Evolutionary conservation across 495 filamentous ascomycete species (phyloP), one percentile per base, ranked within the genome.

Genomic region (Parathielavia appendiculata): DNA sequence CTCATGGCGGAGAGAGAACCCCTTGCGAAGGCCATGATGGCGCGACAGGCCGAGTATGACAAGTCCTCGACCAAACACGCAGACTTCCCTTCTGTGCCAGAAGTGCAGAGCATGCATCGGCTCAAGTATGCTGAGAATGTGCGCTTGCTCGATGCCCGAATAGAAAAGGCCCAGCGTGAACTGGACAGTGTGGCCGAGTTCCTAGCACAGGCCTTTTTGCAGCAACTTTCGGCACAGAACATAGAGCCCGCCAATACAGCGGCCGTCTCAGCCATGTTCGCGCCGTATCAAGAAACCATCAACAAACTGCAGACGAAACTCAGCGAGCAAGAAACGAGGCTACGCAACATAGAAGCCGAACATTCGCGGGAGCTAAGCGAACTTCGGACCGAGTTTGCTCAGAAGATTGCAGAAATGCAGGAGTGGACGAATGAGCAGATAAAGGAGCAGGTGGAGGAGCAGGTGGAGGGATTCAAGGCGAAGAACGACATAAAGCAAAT

Each of bases 1-100:
- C 39, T 65, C 9, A 35, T 35, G 41, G n/a, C 34, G 10, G 48
- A 58, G 26, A 39, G 34, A 11, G 65, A 63, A 14, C 26, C 32
- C 13, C 30, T 65, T 1, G 62, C 65, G 1, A 64, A 61, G 38
- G 52, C 48, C 16, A 14, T 58, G 22, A 47, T 38, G 6, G 39
- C 54, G 17, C 62, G 66, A 43, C 47, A 63, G 19, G 50, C 34
- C 0, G 69, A 72, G 32, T 66, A 66, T 49, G 49, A 70, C 6
- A 67, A 49, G 30, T 52, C 63, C 0, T 57, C 40, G 44, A 38
- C 44, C 1, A 70, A 66, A 34, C 59, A 64, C 55, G 58, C 58
- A n/a, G 67, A 69, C 5, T 71, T 71, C 23, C 66, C 69, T 13
- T 69, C 67, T 6, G 20, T 70, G 0, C 59, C 66, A 0, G 71